Conservation (phyloP, 441 rosid species). For the Melastoma candidum region DNA sequence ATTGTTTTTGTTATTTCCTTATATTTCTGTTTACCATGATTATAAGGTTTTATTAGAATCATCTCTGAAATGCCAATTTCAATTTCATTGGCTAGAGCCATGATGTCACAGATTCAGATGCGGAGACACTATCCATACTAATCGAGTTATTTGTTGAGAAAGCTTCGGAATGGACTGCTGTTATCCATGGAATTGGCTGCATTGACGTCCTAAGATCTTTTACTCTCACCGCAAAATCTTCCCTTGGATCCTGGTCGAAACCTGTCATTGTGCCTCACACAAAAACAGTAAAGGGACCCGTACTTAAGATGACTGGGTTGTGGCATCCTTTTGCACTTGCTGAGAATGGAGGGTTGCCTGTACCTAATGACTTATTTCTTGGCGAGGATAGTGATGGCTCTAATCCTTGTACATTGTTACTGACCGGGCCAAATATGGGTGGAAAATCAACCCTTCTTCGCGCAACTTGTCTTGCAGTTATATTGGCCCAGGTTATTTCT, state of each 20-base stretch:
- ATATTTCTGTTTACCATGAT: too few relatives aligned
- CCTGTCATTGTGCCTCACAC: slow-evolving; percentile 55
- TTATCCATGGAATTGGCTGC: slow-evolving; percentile 64
- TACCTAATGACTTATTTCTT: slow-evolving; percentile 74
- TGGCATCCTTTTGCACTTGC: slow-evolving; percentile 94
- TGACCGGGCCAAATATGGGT: slow-evolving; percentile 99
- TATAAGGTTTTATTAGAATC: not conserved
- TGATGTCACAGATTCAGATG: slow-evolving; percentile 63
- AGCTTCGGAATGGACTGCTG: slow-evolving; percentile 65
- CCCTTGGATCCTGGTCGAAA: slow-evolving; percentile 58
- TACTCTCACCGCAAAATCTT: slow-evolving; percentile 49
- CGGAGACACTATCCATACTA: slow-evolving; percentile 68
- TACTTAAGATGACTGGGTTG: slow-evolving; percentile 62
- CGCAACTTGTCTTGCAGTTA: slow-evolving; percentile 79
- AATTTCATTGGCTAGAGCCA: slow-evolving; percentile 36
- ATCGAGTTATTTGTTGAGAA: slow-evolving; percentile 72
- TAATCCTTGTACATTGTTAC: slow-evolving; percentile 51
- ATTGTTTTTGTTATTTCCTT: too few relatives aligned
- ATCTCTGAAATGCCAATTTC: slow-evolving; percentile 1
- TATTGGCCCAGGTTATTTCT: slow-evolving; percentile 68
- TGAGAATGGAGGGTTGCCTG: slow-evolving; percentile 58
- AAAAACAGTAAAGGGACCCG: slow-evolving; percentile 37
- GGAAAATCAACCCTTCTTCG: slow-evolving; percentile 97
- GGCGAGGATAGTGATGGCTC: slow-evolving; percentile 45
- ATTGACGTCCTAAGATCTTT: slow-evolving; percentile 76